Evolutionary conservation across 108 stramenopile species (phyloP).

Genomic region (Discostella pseudostelligera): DNA sequence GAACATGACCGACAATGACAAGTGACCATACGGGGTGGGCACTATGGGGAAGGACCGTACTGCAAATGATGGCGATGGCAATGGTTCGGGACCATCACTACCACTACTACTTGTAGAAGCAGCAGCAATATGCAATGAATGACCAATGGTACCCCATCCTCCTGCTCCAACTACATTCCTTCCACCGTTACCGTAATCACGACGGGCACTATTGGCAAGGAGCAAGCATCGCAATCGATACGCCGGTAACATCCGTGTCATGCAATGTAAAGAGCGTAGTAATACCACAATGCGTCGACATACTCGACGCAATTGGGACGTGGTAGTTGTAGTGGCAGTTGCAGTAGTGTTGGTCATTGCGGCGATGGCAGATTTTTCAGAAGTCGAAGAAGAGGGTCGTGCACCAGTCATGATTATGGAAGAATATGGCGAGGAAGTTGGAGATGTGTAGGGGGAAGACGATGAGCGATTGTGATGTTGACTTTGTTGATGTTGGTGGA

Average conservation of each 20-base stretch:
- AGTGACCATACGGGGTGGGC: conserved; percentile 58
- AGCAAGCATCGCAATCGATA: conserved; percentile 44
- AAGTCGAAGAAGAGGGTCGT: too few relatives aligned
- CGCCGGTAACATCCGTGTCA: conserved; percentile 69
- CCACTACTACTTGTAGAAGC: too few relatives aligned
- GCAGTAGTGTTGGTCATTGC: background rate
- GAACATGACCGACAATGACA: conserved; percentile 62
- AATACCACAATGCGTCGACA: conserved; percentile 75
- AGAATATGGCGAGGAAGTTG: background rate
- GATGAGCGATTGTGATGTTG: conserved; percentile 7
- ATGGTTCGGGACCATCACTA: conserved; percentile 44
- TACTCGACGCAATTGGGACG: conserved; percentile 69
- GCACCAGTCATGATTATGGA: background rate
- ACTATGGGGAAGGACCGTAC: conserved; percentile 42
- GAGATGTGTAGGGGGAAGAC: conserved; percentile 10
- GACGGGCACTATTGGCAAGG: conserved; percentile 1
- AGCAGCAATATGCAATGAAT: conserved; percentile 55
- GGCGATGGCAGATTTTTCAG: too few relatives aligned
- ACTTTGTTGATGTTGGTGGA: conserved; percentile 6
- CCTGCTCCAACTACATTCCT: background rate
- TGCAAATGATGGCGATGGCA: conserved; percentile 46
- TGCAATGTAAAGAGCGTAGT: conserved; percentile 65
- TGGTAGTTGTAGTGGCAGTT: conserved; percentile 14
- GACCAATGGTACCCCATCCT: conserved; percentile 48
- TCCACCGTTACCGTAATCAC: conserved; percentile 4